Base-by-base conservation (phyloP, 225 moss, liverwort and hornwort species). In the Straminergon stramineum region DNA sequence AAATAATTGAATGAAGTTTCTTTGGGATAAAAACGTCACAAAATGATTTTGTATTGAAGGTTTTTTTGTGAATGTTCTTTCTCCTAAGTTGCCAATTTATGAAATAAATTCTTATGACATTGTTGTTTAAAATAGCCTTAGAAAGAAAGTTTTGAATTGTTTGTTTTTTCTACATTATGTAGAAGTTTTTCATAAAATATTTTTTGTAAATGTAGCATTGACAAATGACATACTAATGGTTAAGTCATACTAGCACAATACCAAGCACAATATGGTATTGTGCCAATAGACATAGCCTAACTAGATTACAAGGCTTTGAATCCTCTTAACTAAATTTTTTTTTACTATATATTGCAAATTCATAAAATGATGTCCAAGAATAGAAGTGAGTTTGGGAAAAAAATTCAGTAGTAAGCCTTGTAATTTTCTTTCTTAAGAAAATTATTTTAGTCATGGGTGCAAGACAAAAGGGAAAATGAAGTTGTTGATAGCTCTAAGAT, bases 181-280 rank as follows among this genome's bases (percentile, higher is more conserved):
- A 35, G 19, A 66, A 66, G 35, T 66, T 35, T 35, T 35, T 19
- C 1, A 19, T 66, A 35, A 66, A 35, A 13, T 23, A n/a, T 22
- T 22, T 37, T n/a, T 69, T 69, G n/a, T 4, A 66, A n/a, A 69
- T 69, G n/a, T 22, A 7, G n/a, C n/a, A 68, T 68, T 69, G 69
- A 21, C 4, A 22, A 68, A 7, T 69, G 69, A 69, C 12, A 22
- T 21, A 69, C 4, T 11, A n/a, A 68, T 22, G 4, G 21, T 2
- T 68, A 68, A 0, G 11, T 6, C 6, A 68, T 37, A 37, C 0
- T 37, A 2, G 37, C 12, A 68, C 0, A 1, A 2, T 35, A 35
- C 35, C 35, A 67, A 67, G 19, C 1, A 0, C 4, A 22, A 22
- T 35, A 35, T 5, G 0, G 6, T 19, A 66, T 66, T 2, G 0